Evolutionary conservation across 148 eudicot genomes (phyloP), one percentile per base, ranked within the genome.

Genomic region (Drosera capensis): DNA sequence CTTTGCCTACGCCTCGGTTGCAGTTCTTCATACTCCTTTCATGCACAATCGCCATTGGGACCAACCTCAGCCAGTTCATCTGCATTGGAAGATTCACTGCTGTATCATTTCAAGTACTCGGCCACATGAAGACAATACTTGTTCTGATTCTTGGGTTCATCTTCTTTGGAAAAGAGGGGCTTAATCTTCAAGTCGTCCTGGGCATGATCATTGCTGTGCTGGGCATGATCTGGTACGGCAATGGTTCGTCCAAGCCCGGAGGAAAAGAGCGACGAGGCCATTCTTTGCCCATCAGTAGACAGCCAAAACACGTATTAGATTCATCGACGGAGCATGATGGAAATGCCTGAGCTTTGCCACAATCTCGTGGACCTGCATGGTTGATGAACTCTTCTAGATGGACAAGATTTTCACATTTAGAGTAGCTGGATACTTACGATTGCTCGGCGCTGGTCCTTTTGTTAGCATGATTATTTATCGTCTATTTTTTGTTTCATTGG

Each of bases 21-120:
- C 92, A 86, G 95, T 46, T 73, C 46, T 75, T 86, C 41, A 54
- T 78, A 53, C 44, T 51, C 54, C 80, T 86, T 20, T 86, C 95
- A 35, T 86, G 95, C 76, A 66, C 80, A 28, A 86, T 86, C 46
- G 95, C 95, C 19, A 70, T 86, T 8, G 92, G 95, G 43, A 86
- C 96, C 46, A 86, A 86, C 63, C 79, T 86, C 40, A 86, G 96
- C 71, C 96, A 86, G 55, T 86, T 86, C 65, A 86, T 86, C 60
- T 86, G 96, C 71, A 86, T 81, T 2, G 93, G 96, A 25, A 73
- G 96, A 79, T 86, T 86, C 72, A 78, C 93, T 23, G 96, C 96
- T 2, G 93, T 86, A 8, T 75, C 96, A 1, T 84, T 79, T 68
- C 88, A 84, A 74, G 94, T 84, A 14, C 94, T 84, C 5, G 94